Percentiles rank a stretch among this genome's conserved stretches.
phyloP scores from a whole-genome alignment of 352 stramenopile species.

The Phytopythium cucurbitacearum region DNA sequence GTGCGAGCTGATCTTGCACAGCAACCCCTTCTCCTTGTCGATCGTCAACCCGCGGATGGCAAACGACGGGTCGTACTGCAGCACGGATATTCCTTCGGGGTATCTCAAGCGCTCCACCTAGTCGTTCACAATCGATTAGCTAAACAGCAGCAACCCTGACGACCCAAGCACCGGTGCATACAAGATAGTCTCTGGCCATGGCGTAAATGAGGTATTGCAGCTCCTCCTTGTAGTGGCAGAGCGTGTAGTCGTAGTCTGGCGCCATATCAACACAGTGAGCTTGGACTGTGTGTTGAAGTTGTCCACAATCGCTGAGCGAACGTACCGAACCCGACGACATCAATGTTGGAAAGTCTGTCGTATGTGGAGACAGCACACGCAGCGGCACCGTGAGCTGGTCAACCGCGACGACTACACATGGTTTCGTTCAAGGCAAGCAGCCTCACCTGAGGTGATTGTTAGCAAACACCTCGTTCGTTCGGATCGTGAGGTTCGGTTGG shows the following conservation, averaged over 20 bases:
- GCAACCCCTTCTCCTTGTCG: slow-evolving; percentile 89
- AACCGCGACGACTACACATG: too few species aligned
- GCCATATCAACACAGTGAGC: slow-evolving; percentile 1
- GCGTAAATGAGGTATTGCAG: slow-evolving; percentile 92
- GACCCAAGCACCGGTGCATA: slow-evolving; percentile 8
- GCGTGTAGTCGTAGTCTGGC: slow-evolving; percentile 94
- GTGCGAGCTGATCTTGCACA: slow-evolving; percentile 93
- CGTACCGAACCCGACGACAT: slow-evolving; percentile 69
- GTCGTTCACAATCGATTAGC: neutral
- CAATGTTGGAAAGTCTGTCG: slow-evolving; percentile 49
- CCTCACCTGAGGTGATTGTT: slow-evolving; percentile 65
- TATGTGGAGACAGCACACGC: neutral
- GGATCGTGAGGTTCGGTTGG: slow-evolving; percentile 26
- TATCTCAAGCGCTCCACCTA: slow-evolving; percentile 79
- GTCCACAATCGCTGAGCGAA: neutral
- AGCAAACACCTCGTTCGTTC: slow-evolving; percentile 61
- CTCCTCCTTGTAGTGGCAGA: slow-evolving; percentile 91
- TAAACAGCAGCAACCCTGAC: neutral
- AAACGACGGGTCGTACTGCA: slow-evolving; percentile 87
- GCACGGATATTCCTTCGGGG: slow-evolving; percentile 70
- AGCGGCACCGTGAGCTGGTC: neutral
- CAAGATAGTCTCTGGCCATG: slow-evolving; percentile 87
- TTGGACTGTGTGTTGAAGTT: neutral
- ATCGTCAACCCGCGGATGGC: slow-evolving; percentile 91
- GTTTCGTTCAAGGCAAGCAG: neutral